These are phyloP conservation scores for Talinum fruticosum DNA, from an alignment of 148 eudicot species.

Conservation along the genomic window DNA sequence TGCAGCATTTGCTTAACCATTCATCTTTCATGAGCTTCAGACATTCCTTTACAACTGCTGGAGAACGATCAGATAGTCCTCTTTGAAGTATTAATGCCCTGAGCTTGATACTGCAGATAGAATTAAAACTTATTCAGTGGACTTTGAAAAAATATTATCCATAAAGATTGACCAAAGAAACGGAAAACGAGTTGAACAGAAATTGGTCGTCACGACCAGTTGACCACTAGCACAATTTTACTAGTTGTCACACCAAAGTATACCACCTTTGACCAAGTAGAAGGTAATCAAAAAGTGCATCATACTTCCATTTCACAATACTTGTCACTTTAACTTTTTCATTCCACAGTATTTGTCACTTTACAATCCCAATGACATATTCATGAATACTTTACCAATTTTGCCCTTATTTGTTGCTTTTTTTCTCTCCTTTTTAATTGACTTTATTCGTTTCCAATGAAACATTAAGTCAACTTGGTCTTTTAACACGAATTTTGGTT, in stretches of 20 bases:
- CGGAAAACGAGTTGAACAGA: not conserved
- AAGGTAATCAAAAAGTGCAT: not conserved
- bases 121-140: not conserved
- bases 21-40: conserved; percentile 81
- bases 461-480: no score
- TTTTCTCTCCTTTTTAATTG: no score
- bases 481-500: no score
- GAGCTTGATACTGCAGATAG: conserved; percentile 64
- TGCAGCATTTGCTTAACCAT: conserved; percentile 87
- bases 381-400: no score
- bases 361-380: no score
- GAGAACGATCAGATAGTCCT: conserved; percentile 92
- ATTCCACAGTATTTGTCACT: no score
- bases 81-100: conserved; percentile 85
- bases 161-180: not conserved
- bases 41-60: conserved; percentile 76
- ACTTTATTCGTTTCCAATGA: no score
- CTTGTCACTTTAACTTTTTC: no score
- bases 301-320: no score
- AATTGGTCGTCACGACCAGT: not conserved
- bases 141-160: not conserved
- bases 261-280: not conserved
- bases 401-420: no score
- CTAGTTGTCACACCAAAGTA: conserved; percentile 13
- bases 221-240: not conserved